Percentiles rank a stretch among this genome's conserved stretches.
Evolutionary conservation across 768 basidiomycete genomes (phyloP).

Genomic region (Rhizopogon vinicolor): DNA sequence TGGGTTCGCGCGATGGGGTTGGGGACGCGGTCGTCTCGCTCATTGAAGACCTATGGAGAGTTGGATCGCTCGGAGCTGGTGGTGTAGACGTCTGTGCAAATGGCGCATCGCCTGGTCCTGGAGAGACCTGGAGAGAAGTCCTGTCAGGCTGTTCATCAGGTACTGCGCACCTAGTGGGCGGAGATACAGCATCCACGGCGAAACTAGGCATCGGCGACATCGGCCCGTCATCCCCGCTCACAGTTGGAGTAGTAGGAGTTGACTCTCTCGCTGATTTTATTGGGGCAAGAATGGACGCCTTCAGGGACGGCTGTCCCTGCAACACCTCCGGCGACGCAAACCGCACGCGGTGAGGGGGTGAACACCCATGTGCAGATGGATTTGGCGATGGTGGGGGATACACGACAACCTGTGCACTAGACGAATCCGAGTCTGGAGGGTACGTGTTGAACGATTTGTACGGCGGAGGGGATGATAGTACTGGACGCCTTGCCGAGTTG

Average conservation of each 20-base stretch:
- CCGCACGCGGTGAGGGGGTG: constrained; percentile 17
- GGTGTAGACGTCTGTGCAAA: not conserved
- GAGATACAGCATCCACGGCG: not conserved
- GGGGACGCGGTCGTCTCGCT: not conserved
- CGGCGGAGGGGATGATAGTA: constrained; percentile 8
- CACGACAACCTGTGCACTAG: not conserved
- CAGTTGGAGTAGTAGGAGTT: not conserved
- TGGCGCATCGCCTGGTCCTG: not conserved
- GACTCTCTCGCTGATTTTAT: not conserved
- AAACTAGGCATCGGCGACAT: not conserved
- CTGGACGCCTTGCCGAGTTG: constrained; percentile 8
- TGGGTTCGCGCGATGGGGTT: not conserved
- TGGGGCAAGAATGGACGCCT: not conserved
- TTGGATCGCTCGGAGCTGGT: not conserved
- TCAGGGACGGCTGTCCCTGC: constrained; percentile 9
- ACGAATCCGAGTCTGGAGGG: not conserved
- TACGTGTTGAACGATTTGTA: constrained; percentile 12
- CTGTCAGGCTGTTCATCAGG: not conserved
- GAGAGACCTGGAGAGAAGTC: not conserved
- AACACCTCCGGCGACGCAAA: constrained; percentile 28
- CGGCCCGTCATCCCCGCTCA: not conserved
- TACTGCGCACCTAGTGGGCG: too few species aligned
- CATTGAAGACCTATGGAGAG: not conserved
- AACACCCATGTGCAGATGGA: not conserved
- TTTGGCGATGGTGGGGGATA: not conserved